phyloP scores from a whole-genome alignment of 345 rosid species.

The Cardamine resedifolia region DNA sequence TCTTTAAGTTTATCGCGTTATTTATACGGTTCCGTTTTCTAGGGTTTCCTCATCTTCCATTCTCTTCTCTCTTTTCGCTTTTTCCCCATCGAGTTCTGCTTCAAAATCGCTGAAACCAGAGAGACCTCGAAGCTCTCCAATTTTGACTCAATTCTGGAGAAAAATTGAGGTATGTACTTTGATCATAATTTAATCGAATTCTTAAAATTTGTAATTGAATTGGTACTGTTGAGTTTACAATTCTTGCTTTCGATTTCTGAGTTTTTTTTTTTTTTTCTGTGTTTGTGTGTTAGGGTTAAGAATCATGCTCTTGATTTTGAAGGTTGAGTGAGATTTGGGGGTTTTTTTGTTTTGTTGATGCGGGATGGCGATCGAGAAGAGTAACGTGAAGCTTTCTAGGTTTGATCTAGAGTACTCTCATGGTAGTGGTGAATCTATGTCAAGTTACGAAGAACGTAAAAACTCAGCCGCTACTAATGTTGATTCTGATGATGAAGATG shows the following conservation, averaged over 20 bases:
- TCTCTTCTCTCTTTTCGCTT: neutral
- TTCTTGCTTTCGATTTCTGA: constrained; percentile 20
- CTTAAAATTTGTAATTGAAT: neutral
- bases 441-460: constrained; percentile 69
- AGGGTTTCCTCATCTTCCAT: constrained; percentile 56
- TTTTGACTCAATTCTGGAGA: constrained; percentile 26
- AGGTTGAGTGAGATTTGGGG: constrained; percentile 22
- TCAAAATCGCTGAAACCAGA: constrained; percentile 4
- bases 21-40: constrained; percentile 34
- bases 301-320: constrained; percentile 18
- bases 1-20: constrained; percentile 31
- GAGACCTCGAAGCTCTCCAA: neutral
- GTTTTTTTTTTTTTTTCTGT: neutral
- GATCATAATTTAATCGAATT: constrained; percentile 15
- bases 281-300: constrained; percentile 42
- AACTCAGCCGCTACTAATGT: constrained; percentile 53
- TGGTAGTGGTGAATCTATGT: constrained; percentile 65
- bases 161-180: constrained; percentile 42
- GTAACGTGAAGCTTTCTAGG: constrained; percentile 69
- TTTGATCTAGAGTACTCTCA: constrained; percentile 84
- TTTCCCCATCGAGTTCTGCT: neutral
- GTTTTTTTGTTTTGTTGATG: neutral
- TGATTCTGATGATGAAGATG: constrained; percentile 59
- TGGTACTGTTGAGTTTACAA: constrained; percentile 1
- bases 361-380: constrained; percentile 96